Evolutionary conservation across 495 filamentous ascomycete genomes (phyloP).

Genomic region (Penicillium bovifimosum): DNA sequence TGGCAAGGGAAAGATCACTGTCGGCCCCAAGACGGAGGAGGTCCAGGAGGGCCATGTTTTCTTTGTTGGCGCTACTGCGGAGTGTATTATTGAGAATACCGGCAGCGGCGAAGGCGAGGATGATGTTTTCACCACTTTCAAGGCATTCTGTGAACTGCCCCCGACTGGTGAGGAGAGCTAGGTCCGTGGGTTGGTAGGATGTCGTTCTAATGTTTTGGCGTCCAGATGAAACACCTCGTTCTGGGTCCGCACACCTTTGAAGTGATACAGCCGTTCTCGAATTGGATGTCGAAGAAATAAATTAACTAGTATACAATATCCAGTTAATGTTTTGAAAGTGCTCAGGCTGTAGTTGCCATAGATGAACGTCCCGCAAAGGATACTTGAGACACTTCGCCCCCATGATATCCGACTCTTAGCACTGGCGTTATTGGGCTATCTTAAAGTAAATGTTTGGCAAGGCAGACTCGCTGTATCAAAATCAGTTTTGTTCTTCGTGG

Average conservation of each 20-base stretch:
- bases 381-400: too few relatives aligned
- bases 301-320: too few relatives aligned
- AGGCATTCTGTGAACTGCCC: constrained; percentile 87
- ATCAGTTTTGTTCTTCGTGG: too few relatives aligned
- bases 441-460: too few relatives aligned
- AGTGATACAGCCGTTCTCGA: not conserved
- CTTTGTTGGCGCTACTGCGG: constrained; percentile 89
- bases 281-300: not conserved
- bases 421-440: too few relatives aligned
- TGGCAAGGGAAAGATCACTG: constrained; percentile 74
- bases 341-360: too few relatives aligned
- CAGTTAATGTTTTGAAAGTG: too few relatives aligned
- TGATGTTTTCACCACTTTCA: constrained; percentile 78
- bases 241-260: constrained; percentile 20
- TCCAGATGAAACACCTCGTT: constrained; percentile 13
- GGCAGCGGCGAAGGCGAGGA: constrained; percentile 38
- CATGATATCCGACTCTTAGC: too few relatives aligned
- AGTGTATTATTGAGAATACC: constrained; percentile 69
- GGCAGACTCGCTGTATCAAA: too few relatives aligned
- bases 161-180: constrained; percentile 41
- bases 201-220: constrained; percentile 17
- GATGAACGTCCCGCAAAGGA: too few relatives aligned
- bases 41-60: constrained; percentile 78
- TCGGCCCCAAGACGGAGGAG: constrained; percentile 70
- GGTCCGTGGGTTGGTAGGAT: constrained; percentile 34